Conservation (phyloP, 1,139 yeast genomes). For the Yamadazyma atlantica region DNA sequence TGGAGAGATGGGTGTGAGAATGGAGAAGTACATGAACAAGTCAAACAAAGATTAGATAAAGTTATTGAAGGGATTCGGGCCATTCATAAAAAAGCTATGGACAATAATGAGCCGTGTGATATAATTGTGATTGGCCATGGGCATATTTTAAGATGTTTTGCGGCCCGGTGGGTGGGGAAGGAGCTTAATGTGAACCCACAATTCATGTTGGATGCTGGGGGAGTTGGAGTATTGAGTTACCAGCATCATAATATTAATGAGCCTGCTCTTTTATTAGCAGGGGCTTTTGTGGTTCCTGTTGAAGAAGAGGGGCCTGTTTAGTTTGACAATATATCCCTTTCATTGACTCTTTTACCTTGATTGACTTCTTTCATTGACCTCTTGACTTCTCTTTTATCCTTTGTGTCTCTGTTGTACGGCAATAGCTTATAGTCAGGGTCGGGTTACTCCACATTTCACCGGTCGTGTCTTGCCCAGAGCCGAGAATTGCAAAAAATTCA, state of each 20-base stretch:
- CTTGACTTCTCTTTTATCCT: no score
- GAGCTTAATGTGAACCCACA: slow-evolving; percentile 67
- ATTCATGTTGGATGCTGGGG: slow-evolving; percentile 89
- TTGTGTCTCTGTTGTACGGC: no score
- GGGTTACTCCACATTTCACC: slow-evolving; percentile 9
- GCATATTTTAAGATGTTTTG: slow-evolving; percentile 85
- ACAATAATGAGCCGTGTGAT: slow-evolving; percentile 59
- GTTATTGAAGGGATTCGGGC: slow-evolving; percentile 61
- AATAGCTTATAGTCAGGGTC: no score
- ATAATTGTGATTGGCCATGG: slow-evolving; percentile 89
- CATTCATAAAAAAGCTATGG: slow-evolving; percentile 62
- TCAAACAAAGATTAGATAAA: slow-evolving; percentile 67
- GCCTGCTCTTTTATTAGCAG: slow-evolving; percentile 81
- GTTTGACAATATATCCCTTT: no score
- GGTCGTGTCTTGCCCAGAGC: background rate
- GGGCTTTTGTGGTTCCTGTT: slow-evolving; percentile 74
- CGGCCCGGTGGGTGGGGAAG: slow-evolving; percentile 78
- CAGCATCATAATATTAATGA: slow-evolving; percentile 82
- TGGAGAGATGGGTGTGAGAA: slow-evolving; percentile 94
- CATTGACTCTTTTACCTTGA: no score
- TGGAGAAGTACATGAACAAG: slow-evolving; percentile 71
- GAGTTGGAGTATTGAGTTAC: slow-evolving; percentile 88
- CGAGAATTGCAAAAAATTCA: no score
- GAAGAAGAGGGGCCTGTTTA: slow-evolving; percentile 48
- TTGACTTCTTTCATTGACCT: no score